Percentiles rank a stretch among this genome's conserved stretches.
These are phyloP conservation scores for Geotrichum ghanense DNA, from an alignment of 805 yeast genomes.

Conservation along the genomic window DNA sequence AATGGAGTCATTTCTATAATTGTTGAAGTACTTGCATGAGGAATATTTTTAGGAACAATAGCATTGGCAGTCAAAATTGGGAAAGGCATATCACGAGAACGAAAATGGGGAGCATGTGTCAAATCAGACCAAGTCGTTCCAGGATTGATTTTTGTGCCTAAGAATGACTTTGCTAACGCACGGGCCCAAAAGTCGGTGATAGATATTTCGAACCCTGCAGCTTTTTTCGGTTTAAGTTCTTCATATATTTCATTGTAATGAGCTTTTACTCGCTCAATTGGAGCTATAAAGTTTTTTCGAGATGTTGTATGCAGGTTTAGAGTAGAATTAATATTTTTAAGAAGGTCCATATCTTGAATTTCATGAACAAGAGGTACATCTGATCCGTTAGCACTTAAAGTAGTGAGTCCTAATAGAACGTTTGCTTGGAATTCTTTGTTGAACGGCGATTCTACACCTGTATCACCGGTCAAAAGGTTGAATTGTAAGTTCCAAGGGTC, in stretches of 20 bases:
- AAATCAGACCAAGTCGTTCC: slow-evolving; percentile 44
- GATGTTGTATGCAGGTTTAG: slow-evolving; percentile 3
- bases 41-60: slow-evolving; percentile 30
- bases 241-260: slow-evolving; percentile 9
- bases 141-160: slow-evolving; percentile 40
- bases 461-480: slow-evolving; percentile 14
- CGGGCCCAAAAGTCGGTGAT: slow-evolving; percentile 72
- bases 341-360: neutral
- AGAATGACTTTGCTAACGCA: slow-evolving; percentile 53
- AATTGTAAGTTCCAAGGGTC: slow-evolving; percentile 23
- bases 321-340: neutral
- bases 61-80: slow-evolving; percentile 43
- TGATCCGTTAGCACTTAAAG: neutral
- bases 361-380: neutral
- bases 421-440: neutral
- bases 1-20: slow-evolving; percentile 35
- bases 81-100: slow-evolving; percentile 51
- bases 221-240: slow-evolving; percentile 27
- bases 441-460: slow-evolving; percentile 5
- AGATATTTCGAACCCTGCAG: slow-evolving; percentile 53
- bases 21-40: slow-evolving; percentile 51
- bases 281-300: neutral
- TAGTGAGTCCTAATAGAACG: neutral
- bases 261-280: slow-evolving; percentile 13
- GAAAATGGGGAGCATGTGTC: slow-evolving; percentile 46